phyloP scores from a whole-genome alignment of 2,329 filamentous ascomycete species.

The Metarhizium robertsii region DNA sequence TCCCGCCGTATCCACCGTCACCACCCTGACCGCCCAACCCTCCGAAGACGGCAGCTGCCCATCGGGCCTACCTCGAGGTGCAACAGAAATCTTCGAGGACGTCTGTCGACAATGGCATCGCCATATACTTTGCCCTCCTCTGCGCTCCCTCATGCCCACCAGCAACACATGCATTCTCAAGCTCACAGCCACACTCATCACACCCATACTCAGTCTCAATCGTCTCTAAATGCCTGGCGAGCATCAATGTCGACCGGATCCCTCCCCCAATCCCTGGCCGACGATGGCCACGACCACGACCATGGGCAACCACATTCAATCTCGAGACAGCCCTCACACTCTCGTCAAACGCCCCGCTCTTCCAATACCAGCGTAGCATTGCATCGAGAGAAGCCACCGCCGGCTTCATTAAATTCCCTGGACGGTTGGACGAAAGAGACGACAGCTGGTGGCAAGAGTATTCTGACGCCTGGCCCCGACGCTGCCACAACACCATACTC shows the following conservation, averaged over 20 bases:
- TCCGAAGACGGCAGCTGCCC: constrained; percentile 5
- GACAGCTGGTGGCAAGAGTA: constrained; percentile 30
- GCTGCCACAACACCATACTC: constrained; percentile 18
- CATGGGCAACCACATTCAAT: constrained; percentile 17
- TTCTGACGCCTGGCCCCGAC: constrained; percentile 26
- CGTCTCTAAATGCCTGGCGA: constrained; percentile 30
- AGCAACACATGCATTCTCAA: constrained; percentile 31
- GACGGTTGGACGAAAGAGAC: constrained; percentile 32
- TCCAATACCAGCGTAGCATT: constrained; percentile 20
- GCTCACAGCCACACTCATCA: constrained; percentile 23
- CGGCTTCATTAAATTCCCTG: constrained; percentile 23
- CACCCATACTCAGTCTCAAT: constrained; percentile 15
- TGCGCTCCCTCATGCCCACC: constrained; percentile 37
- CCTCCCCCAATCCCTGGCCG: constrained; percentile 18
- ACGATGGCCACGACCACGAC: constrained; percentile 18
- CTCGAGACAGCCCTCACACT: constrained; percentile 18
- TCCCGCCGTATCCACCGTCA: constrained; percentile 11
- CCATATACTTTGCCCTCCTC: constrained; percentile 45
- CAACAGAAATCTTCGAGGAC: not conserved
- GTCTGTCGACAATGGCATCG: constrained; percentile 31
- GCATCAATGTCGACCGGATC: constrained; percentile 24
- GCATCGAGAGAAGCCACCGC: constrained; percentile 21
- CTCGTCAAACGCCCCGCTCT: constrained; percentile 19
- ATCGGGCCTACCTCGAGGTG: no score
- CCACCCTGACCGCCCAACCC: constrained; percentile 5